A percentile compares a stretch with the other conserved stretches of the same genome.
Evolutionary conservation across 2,329 filamentous ascomycete species (phyloP).

Genomic region (Huntiella moniliformis): DNA sequence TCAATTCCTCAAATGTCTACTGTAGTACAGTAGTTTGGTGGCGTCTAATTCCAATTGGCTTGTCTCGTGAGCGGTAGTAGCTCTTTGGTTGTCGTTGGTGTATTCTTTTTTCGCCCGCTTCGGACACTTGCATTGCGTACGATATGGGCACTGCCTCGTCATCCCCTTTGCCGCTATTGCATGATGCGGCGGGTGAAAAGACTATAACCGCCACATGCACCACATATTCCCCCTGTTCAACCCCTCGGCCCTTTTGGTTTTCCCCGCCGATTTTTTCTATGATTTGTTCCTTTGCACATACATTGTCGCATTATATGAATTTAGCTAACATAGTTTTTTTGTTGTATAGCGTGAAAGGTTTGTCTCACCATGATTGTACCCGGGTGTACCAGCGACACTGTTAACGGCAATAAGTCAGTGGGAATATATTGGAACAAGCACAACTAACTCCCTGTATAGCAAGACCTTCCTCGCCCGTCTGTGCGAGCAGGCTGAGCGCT

Average conservation of each 20-base stretch:
- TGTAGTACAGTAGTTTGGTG: too few species aligned
- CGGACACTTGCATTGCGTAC: too few species aligned
- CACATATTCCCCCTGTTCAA: not conserved
- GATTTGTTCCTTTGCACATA: too few species aligned
- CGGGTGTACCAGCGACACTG: not conserved
- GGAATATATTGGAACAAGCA: not conserved
- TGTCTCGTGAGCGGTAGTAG: too few species aligned
- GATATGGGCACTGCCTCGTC: too few species aligned
- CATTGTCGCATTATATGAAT: not conserved
- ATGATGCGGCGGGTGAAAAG: too few species aligned
- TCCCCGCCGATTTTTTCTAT: not conserved
- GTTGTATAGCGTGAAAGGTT: slow-evolving; percentile 11
- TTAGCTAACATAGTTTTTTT: slow-evolving; percentile 2
- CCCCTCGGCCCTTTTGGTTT: not conserved
- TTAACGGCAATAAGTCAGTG: not conserved
- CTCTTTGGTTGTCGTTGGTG: too few species aligned
- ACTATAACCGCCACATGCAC: too few species aligned
- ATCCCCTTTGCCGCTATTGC: too few species aligned
- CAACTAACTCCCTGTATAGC: slow-evolving; percentile 31
- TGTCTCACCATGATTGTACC: not conserved
- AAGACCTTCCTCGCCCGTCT: slow-evolving; percentile 99
- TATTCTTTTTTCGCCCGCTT: too few species aligned
- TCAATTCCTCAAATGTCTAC: too few species aligned
- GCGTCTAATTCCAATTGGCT: too few species aligned
- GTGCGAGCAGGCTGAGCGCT: slow-evolving; percentile 99